Conservation (phyloP, 2,329 filamentous ascomycete species). For the Escovopsis weberi region DNA sequence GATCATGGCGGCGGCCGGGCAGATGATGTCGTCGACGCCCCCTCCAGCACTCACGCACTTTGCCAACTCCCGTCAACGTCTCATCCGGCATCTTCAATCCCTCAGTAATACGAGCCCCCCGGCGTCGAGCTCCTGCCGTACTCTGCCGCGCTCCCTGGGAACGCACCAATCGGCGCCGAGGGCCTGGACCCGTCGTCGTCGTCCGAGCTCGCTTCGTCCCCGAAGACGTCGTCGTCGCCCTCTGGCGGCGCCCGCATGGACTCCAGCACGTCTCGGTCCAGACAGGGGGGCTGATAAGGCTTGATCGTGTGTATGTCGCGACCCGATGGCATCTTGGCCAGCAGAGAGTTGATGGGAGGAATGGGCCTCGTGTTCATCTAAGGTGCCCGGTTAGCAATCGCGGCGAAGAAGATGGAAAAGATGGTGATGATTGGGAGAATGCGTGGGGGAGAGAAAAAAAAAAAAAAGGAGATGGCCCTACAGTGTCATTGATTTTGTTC, state of each 20-base stretch:
- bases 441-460: neutral
- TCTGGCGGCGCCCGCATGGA: slow-evolving; percentile 34
- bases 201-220: slow-evolving; percentile 23
- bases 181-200: slow-evolving; percentile 19
- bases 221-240: slow-evolving; percentile 13
- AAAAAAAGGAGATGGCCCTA: slow-evolving; percentile 24
- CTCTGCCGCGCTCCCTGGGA: slow-evolving; percentile 31
- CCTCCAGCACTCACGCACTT: no score
- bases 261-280: slow-evolving; percentile 53
- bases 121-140: slow-evolving; percentile 18
- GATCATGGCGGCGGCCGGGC: no score
- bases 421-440: no score
- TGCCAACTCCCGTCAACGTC: neutral
- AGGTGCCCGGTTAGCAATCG: slow-evolving; percentile 4
- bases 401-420: fast-evolving
- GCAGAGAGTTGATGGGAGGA: slow-evolving; percentile 54
- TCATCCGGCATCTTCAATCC: neutral
- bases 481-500: slow-evolving; percentile 85
- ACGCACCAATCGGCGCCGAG: slow-evolving; percentile 30
- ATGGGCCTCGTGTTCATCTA: slow-evolving; percentile 70
- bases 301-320: slow-evolving; percentile 69
- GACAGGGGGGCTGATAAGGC: slow-evolving; percentile 47
- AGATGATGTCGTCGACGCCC: no score
- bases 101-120: slow-evolving; percentile 24
- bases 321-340: slow-evolving; percentile 73